These are phyloP conservation scores for Globisporangium cederbergense DNA, from an alignment of 352 stramenopile genomes.

Conservation along the genomic window DNA sequence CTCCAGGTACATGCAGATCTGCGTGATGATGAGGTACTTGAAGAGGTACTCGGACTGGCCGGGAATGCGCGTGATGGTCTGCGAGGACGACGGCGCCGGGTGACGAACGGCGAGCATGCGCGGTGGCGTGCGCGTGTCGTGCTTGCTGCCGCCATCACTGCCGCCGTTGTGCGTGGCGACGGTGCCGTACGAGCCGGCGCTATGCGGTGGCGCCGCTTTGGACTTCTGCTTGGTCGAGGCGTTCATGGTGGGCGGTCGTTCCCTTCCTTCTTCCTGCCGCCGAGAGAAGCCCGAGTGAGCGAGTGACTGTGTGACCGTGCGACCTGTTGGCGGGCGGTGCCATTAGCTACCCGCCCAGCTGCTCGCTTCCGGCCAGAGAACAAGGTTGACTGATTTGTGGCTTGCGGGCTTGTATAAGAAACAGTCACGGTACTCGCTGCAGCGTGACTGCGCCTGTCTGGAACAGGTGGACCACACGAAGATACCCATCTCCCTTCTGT, in stretches of 20 bases:
- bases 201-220: background rate
- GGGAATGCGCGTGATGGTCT: conserved; percentile 13
- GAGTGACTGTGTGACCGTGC: background rate
- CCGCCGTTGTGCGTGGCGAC: background rate
- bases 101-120: background rate
- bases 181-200: conserved; percentile 10
- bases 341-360: background rate
- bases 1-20: conserved; percentile 87
- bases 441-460: no score
- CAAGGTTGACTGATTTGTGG: background rate
- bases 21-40: conserved; percentile 81
- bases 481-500: conserved; percentile 1
- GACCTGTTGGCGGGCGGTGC: background rate
- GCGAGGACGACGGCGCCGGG: background rate
- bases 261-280: conserved; percentile 5
- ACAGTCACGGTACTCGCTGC: background rate
- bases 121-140: background rate
- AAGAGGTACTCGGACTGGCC: conserved; percentile 64
- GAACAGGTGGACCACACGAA: conserved; percentile 7
- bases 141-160: background rate
- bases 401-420: background rate
- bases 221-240: background rate
- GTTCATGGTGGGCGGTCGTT: conserved; percentile 10
- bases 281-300: conserved; percentile 3
- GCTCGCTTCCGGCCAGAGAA: conserved; percentile 4